Evolutionary conservation across 305 asterid genomes (phyloP).

Genomic region (Coffea humblotiana): DNA sequence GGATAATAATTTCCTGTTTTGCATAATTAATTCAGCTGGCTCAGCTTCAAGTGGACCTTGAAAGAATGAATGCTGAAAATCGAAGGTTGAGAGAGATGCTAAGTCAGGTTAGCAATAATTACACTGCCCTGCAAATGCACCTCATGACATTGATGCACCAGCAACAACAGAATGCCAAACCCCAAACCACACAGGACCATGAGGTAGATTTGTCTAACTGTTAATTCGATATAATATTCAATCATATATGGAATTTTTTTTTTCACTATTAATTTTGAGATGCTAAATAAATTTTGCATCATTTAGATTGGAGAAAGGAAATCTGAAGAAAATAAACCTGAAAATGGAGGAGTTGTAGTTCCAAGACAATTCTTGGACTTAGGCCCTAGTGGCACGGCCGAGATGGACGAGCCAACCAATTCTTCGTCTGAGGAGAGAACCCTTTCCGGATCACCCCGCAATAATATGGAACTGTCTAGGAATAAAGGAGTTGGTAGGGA

Average conservation of each 20-base stretch:
- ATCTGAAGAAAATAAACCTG: conserved; percentile 35
- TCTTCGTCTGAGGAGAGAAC: conserved; percentile 49
- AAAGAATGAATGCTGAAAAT: conserved; percentile 52
- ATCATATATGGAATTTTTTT: neutral
- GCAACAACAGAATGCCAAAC: conserved; percentile 29
- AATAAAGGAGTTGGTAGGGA: conserved; percentile 40
- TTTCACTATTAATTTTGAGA: neutral
- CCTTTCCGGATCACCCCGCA: conserved; percentile 29
- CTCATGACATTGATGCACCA: conserved; percentile 50
- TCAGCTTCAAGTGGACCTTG: conserved; percentile 32
- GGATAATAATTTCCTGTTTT: neutral
- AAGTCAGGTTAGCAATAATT: conserved; percentile 55
- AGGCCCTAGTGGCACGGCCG: conserved; percentile 27
- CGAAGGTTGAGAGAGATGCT: conserved; percentile 42
- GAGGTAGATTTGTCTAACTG: conserved; percentile 34
- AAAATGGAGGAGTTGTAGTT: conserved; percentile 32
- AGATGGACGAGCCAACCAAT: conserved; percentile 24
- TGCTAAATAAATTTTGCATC: neutral
- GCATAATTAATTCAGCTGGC: conserved; percentile 20
- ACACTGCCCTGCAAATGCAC: conserved; percentile 59
- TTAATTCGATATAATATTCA: neutral
- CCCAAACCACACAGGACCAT: conserved; percentile 34
- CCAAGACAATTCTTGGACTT: conserved; percentile 56
- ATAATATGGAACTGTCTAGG: conserved; percentile 34
- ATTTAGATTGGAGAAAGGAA: conserved; percentile 38